Base-by-base conservation (phyloP, 768 basidiomycete species). In the Butyriboletus loyo region DNA sequence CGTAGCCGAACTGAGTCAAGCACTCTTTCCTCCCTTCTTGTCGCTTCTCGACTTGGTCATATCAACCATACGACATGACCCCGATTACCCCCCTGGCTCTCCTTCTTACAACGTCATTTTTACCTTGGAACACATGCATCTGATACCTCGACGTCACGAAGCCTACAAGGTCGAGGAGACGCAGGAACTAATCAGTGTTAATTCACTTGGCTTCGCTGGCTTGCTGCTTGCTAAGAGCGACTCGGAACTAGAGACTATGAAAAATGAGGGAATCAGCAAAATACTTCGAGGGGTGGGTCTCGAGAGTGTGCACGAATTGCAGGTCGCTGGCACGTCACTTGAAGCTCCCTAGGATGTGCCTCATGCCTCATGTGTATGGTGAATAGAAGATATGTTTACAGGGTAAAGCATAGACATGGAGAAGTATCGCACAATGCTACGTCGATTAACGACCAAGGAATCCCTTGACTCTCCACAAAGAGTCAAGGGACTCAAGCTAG, bases 161-260 rank as follows among this genome's bases (percentile, higher is more conserved):
- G 70, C 67, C n/a, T 78, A 86, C 67, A 67, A 62, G 11, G 69
- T 88, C 5, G 55, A 69, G 48, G 76, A 73, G 45, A 80, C 80
- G 3, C 81, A 82, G n/a, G 79, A 82, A 31, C 54, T 69, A 49
- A 62, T 98, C 25, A 81, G 82, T 61, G 76, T 98, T 38, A 97
- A 98, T 68, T 80, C 95, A 40, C 77, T 97, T 43, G 95, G 91
- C 14, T 97, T 87, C 66, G 89, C 92, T 7, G 95, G 95, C 1
- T 83, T 91, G 85, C 61, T 97, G 55, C 80, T 97, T 49, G 92
- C 90, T 24, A 92, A 88, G 74, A 92, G 87, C 56, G 82, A 87
- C 49, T 77, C 77, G 19, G 92, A 95, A 71, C 67, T 92, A 45
- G 81, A 84, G 50, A 80, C 77, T 2, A 78, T 97, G 37, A 81